These are phyloP conservation scores for Huntiella savannae DNA, from an alignment of 2,329 filamentous ascomycete species.

Conservation along the genomic window DNA sequence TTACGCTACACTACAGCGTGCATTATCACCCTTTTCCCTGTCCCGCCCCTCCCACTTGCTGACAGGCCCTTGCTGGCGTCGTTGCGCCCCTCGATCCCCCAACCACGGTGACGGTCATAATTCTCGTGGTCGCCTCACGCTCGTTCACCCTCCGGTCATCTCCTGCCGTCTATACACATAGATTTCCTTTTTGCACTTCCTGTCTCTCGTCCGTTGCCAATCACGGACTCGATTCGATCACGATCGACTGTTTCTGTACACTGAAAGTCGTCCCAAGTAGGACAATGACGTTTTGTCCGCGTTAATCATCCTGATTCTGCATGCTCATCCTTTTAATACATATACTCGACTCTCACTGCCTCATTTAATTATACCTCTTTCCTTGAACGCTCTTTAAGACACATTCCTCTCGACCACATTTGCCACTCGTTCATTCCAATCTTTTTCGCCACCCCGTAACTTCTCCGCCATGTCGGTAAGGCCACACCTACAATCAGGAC, in stretches of 20 bases:
- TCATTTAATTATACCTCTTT: not conserved
- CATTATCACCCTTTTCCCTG: no score
- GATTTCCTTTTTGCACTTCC: not conserved
- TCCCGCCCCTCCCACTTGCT: no score
- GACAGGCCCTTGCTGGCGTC: no score
- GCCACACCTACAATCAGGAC: not conserved
- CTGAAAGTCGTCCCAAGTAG: not conserved
- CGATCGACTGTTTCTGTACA: not conserved
- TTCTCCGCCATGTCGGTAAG: constrained; percentile 10
- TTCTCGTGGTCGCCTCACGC: not conserved
- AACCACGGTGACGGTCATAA: no score
- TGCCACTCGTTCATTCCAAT: not conserved
- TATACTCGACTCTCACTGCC: not conserved
- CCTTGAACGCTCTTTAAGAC: not conserved
- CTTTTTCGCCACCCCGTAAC: not conserved
- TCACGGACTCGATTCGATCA: not conserved
- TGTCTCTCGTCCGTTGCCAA: not conserved
- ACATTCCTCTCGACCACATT: not conserved
- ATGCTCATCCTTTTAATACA: not conserved
- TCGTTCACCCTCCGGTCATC: not conserved
- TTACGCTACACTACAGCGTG: no score
- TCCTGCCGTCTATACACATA: not conserved
- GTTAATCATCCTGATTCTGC: constrained; percentile 1
- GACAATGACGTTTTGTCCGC: constrained; percentile 9
- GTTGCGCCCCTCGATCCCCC: no score